Evolutionary conservation across 2,329 filamentous ascomycete species (phyloP).

Genomic region (Nemania sp.): DNA sequence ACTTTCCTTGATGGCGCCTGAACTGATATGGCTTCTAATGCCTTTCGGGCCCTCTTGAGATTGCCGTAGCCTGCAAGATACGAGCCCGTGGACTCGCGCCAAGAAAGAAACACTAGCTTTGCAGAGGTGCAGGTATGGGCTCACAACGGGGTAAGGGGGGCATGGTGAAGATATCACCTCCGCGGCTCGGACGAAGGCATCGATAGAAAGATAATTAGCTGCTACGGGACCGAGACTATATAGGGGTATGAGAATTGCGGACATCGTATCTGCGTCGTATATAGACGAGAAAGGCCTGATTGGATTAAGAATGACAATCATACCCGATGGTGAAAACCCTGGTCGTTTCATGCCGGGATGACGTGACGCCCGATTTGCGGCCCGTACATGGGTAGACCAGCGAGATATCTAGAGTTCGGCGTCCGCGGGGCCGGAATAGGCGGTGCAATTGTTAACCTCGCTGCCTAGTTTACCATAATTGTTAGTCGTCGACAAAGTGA

Average conservation of each 20-base stretch:
- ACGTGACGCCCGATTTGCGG: not conserved
- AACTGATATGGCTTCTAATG: not conserved
- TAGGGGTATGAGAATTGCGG: no score
- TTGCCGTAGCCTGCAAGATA: not conserved
- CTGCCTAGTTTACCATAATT: conserved; percentile 19
- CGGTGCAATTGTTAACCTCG: not conserved
- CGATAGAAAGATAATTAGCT: no score
- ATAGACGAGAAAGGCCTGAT: not conserved
- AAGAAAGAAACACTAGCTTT: not conserved
- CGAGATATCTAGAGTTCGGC: conserved; percentile 12
- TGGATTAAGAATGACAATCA: not conserved
- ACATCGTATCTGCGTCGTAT: not conserved
- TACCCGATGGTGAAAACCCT: not conserved
- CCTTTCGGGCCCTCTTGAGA: not conserved
- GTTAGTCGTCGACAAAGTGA: no score
- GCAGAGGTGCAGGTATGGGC: not conserved
- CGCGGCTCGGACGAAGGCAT: no score
- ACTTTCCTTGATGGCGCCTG: not conserved
- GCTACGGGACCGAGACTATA: no score
- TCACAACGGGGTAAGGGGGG: not conserved
- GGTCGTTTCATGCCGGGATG: conserved; percentile 5
- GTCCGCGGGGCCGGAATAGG: conserved; percentile 26
- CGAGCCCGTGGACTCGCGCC: not conserved
- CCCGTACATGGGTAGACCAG: not conserved
- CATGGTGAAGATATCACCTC: not conserved